phyloP scores from a whole-genome alignment of 257 asterid genomes.

The Petrea volubilis region DNA sequence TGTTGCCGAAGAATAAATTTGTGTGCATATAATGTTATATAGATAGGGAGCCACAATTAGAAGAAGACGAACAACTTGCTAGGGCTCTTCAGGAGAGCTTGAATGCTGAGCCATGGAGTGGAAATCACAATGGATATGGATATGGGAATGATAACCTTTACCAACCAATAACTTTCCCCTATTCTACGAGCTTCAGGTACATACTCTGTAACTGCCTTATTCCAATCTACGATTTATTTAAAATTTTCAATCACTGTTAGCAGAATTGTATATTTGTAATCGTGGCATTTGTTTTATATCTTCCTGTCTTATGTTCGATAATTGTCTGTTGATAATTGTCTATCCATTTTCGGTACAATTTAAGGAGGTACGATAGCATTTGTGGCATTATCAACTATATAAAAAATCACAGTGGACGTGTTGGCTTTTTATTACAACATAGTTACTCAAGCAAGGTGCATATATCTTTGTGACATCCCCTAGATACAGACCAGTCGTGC shows the following conservation, averaged over 20 bases:
- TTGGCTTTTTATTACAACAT: background rate
- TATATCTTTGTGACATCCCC: background rate
- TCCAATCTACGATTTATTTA: background rate
- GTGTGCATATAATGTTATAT: slow-evolving; percentile 21
- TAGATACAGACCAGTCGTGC: background rate
- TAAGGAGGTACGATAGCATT: background rate
- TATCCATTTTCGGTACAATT: background rate
- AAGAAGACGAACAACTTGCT: slow-evolving; percentile 80
- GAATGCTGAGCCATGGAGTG: slow-evolving; percentile 45
- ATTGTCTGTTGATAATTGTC: background rate
- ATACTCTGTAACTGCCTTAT: no score
- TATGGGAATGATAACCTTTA: slow-evolving; percentile 35
- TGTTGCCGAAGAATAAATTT: slow-evolving; percentile 12
- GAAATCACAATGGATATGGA: slow-evolving; percentile 34
- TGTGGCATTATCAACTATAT: background rate
- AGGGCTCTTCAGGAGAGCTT: slow-evolving; percentile 77
- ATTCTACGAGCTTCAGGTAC: slow-evolving; percentile 47
- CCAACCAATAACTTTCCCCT: slow-evolving; percentile 39
- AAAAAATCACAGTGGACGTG: background rate
- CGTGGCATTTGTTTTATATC: background rate
- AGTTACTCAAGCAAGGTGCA: background rate
- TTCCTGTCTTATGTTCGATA: background rate
- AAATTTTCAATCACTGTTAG: background rate
- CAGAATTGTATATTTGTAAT: no score
- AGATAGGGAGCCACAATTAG: slow-evolving; percentile 60